Evolutionary conservation across 2,329 filamentous ascomycete genomes (phyloP).

Genomic region (Arachnomyces sp.): DNA sequence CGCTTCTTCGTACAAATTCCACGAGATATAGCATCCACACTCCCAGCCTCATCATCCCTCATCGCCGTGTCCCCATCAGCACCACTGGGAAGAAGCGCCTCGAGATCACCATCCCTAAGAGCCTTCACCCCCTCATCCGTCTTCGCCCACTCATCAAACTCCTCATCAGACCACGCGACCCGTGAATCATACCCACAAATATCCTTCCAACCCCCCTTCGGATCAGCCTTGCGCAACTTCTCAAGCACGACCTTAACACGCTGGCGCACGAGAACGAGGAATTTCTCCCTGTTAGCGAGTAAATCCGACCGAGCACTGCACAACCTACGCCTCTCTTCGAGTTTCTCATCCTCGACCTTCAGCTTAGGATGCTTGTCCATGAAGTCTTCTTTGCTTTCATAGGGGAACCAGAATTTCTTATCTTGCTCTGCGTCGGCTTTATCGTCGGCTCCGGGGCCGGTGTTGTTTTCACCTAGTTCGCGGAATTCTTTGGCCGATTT

Average conservation of each 20-base stretch:
- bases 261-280: constrained; percentile 35
- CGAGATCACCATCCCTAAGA: constrained; percentile 30
- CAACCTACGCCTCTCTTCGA: constrained; percentile 29
- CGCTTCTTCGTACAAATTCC: constrained; percentile 41
- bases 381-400: no score
- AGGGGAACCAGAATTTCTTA: no score
- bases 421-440: constrained; percentile 9
- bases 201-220: constrained; percentile 40
- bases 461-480: constrained; percentile 30
- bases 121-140: constrained; percentile 30
- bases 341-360: constrained; percentile 27
- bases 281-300: constrained; percentile 33
- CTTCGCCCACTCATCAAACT: constrained; percentile 40
- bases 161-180: constrained; percentile 40
- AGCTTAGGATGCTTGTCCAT: constrained; percentile 12
- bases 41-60: constrained; percentile 21
- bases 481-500: constrained; percentile 34
- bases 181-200: constrained; percentile 42
- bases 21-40: constrained; percentile 25
- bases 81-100: constrained; percentile 23
- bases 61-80: constrained; percentile 29
- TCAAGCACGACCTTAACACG: constrained; percentile 36
- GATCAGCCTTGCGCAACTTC: constrained; percentile 35
- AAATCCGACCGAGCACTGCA: constrained; percentile 31
- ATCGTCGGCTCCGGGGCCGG: constrained; percentile 14